phyloP scores from a whole-genome alignment of 2,329 filamentous ascomycete species.

The Fusarium penzigii region DNA sequence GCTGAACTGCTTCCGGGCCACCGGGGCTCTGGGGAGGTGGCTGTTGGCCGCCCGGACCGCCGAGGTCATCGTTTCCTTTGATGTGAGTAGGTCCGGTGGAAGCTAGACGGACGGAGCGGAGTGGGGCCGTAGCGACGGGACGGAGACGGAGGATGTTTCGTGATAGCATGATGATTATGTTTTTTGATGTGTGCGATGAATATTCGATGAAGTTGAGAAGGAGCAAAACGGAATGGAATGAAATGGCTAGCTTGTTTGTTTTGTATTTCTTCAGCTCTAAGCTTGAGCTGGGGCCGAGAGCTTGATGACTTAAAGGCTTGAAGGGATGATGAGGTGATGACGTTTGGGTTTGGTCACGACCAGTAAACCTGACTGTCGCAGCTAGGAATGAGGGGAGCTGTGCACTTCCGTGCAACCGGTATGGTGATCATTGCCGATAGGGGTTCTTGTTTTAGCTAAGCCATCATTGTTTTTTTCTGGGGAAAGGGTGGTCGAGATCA shows the following conservation, averaged over 20 bases:
- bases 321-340: constrained; percentile 24
- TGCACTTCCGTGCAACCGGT: too few species aligned
- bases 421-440: too few species aligned
- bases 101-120: constrained; percentile 18
- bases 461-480: too few species aligned
- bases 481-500: too few species aligned
- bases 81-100: constrained; percentile 6
- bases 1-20: constrained; percentile 31
- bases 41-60: constrained; percentile 38
- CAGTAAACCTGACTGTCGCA: too few species aligned
- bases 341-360: constrained; percentile 10
- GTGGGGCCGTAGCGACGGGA: constrained; percentile 23
- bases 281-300: too few species aligned
- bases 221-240: not conserved
- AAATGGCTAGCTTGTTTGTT: not conserved
- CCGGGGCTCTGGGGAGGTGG: constrained; percentile 27
- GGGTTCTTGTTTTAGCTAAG: too few species aligned
- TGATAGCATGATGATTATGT: constrained; percentile 11
- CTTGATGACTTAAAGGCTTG: constrained; percentile 12
- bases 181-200: not conserved
- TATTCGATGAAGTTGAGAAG: not conserved
- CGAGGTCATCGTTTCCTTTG: constrained; percentile 27
- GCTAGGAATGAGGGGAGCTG: too few species aligned
- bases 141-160: constrained; percentile 20
- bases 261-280: too few species aligned